phyloP scores from a whole-genome alignment of 2,329 filamentous ascomycete genomes.

The Fusarium continuum region DNA sequence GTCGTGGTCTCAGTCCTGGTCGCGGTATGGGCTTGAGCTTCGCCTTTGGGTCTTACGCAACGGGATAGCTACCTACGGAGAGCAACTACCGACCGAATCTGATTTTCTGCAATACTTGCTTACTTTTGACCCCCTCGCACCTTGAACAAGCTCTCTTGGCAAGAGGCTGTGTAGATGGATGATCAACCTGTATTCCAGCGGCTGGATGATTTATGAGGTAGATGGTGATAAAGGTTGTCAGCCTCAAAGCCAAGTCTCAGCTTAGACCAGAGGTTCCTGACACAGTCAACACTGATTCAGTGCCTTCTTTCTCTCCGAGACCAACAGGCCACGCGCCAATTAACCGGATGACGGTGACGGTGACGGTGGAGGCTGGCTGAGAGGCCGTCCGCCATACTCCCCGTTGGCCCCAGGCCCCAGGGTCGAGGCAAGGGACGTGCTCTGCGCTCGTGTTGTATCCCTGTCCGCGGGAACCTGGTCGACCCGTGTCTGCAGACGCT shows the following conservation, averaged over 20 bases:
- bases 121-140: constrained; percentile 6
- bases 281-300: background rate
- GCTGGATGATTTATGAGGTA: constrained; percentile 1
- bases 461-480: constrained; percentile 23
- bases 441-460: constrained; percentile 27
- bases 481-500: constrained; percentile 10
- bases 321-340: constrained; percentile 42
- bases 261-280: constrained; percentile 9
- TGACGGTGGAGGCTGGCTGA: constrained; percentile 15
- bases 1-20: background rate
- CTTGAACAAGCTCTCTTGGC: constrained; percentile 22
- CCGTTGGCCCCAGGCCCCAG: background rate
- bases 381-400: constrained; percentile 8
- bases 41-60: background rate
- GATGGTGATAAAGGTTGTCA: constrained; percentile 12
- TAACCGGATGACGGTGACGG: constrained; percentile 15
- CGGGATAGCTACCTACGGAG: background rate
- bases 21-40: constrained; percentile 14
- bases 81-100: constrained; percentile 8
- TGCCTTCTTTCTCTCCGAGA: constrained; percentile 5
- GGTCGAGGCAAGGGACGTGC: background rate
- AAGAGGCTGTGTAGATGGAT: constrained; percentile 29
- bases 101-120: background rate
- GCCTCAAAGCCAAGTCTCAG: constrained; percentile 34
- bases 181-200: background rate